A percentile compares a stretch with the other conserved stretches of the same genome.
Conservation (phyloP, 2,329 filamentous ascomycete genomes). For the Diaporthe velutina region DNA sequence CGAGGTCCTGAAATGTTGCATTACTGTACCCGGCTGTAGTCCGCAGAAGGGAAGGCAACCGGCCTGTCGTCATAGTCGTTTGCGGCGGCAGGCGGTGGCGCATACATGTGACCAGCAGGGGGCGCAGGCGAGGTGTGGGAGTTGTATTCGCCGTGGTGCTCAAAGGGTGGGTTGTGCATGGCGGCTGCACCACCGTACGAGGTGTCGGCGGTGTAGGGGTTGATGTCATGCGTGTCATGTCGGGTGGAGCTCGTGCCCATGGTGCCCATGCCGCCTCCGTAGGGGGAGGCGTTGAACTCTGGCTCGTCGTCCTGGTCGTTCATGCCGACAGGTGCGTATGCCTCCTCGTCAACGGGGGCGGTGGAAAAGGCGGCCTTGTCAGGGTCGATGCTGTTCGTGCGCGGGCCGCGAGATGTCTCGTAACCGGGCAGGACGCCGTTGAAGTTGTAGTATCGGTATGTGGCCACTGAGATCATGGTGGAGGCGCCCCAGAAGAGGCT, state of each 20-base stretch:
- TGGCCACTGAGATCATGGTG: constrained; percentile 70
- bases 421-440: constrained; percentile 74
- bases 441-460: constrained; percentile 72
- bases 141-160: constrained; percentile 64
- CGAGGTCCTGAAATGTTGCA: neutral
- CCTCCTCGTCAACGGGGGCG: constrained; percentile 75
- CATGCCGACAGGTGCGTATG: constrained; percentile 72
- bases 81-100: constrained; percentile 53
- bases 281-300: constrained; percentile 41
- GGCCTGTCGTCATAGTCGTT: constrained; percentile 61
- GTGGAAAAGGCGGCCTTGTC: constrained; percentile 79
- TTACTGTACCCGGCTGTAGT: constrained; percentile 67
- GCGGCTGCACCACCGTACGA: constrained; percentile 40
- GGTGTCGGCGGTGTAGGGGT: constrained; percentile 39
- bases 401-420: constrained; percentile 56
- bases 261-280: constrained; percentile 40
- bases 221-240: constrained; percentile 43
- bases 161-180: constrained; percentile 59
- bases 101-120: constrained; percentile 50
- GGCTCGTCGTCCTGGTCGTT: constrained; percentile 61
- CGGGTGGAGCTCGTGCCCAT: constrained; percentile 42
- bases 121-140: constrained; percentile 42
- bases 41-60: constrained; percentile 67
- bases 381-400: constrained; percentile 70
- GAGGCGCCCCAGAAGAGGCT: constrained; percentile 69